A percentile compares a stretch with the other conserved stretches of the same genome.
Evolutionary conservation across 2,329 filamentous ascomycete genomes (phyloP).

Genomic region (Chrysoporthe austroafricana): DNA sequence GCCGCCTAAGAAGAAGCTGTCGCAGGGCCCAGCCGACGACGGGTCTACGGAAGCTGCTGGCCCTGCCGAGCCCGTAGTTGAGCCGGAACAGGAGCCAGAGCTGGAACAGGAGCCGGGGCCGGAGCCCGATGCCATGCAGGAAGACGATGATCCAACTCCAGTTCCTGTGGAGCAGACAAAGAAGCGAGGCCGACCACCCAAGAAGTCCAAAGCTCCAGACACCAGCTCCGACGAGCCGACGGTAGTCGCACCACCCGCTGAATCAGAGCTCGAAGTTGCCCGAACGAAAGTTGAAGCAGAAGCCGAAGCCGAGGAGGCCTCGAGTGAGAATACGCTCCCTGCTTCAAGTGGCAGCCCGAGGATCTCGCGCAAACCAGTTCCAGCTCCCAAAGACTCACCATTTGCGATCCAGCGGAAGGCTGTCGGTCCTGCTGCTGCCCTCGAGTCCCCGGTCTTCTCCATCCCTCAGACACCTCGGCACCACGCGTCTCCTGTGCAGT

Average conservation of each 20-base stretch:
- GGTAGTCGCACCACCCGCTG: neutral
- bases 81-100: constrained; percentile 20
- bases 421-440: constrained; percentile 36
- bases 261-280: constrained; percentile 11
- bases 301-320: constrained; percentile 22
- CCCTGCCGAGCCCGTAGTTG: neutral
- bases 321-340: constrained; percentile 27
- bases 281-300: constrained; percentile 26
- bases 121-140: constrained; percentile 30
- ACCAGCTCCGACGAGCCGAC: constrained; percentile 9
- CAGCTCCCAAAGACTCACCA: constrained; percentile 28
- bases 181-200: constrained; percentile 40
- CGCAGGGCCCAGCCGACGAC: constrained; percentile 29
- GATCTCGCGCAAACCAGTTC: constrained; percentile 26
- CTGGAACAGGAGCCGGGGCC: constrained; percentile 19
- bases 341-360: constrained; percentile 22
- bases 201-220: constrained; percentile 34
- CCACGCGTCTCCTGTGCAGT: constrained; percentile 48
- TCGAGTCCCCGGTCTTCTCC: constrained; percentile 25
- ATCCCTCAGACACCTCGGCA: constrained; percentile 47
- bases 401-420: constrained; percentile 33
- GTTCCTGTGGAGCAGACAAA: constrained; percentile 30
- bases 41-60: neutral
- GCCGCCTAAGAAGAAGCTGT: constrained; percentile 14
- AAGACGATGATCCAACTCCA: constrained; percentile 28